Percentiles rank a stretch among this genome's conserved stretches.
These are phyloP conservation scores for Sporisorium iseilematis-ciliati DNA, from an alignment of 1,284 basidiomycete genomes.

Conservation along the genomic window DNA sequence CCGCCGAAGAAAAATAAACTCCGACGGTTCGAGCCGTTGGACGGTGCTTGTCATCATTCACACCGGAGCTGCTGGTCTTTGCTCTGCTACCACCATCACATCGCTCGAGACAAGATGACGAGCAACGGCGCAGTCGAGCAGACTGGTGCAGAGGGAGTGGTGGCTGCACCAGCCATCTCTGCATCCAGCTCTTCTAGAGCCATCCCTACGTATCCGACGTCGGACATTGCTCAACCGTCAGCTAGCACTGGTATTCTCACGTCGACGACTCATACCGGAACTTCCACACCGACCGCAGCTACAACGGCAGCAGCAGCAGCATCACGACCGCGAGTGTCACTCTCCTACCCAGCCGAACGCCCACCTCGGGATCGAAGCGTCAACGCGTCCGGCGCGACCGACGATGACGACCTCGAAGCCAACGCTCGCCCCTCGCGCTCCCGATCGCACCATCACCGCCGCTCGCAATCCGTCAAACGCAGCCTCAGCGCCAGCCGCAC, in stretches of 20 bases:
- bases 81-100: constrained; percentile 1
- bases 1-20: no score
- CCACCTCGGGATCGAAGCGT: constrained; percentile 19
- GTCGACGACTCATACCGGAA: background rate
- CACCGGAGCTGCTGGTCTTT: background rate
- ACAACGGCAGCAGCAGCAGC: background rate
- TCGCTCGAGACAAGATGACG: background rate
- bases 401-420: background rate
- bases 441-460: constrained; percentile 15
- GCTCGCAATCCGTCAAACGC: constrained; percentile 21
- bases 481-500: constrained; percentile 16
- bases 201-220: constrained; percentile 23
- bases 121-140: background rate
- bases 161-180: constrained; percentile 11
- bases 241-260: constrained; percentile 13
- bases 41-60: background rate
- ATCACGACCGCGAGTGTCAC: constrained; percentile 19
- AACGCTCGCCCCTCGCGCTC: constrained; percentile 7
- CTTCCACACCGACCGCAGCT: background rate
- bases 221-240: constrained; percentile 14
- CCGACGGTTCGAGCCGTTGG: no score
- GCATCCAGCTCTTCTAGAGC: constrained; percentile 6
- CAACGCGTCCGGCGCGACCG: constrained; percentile 10
- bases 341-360: constrained; percentile 22
- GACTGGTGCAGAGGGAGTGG: background rate